Evolutionary conservation across 2,329 filamentous ascomycete species (phyloP).

Genomic region (Calonectria naviculata): DNA sequence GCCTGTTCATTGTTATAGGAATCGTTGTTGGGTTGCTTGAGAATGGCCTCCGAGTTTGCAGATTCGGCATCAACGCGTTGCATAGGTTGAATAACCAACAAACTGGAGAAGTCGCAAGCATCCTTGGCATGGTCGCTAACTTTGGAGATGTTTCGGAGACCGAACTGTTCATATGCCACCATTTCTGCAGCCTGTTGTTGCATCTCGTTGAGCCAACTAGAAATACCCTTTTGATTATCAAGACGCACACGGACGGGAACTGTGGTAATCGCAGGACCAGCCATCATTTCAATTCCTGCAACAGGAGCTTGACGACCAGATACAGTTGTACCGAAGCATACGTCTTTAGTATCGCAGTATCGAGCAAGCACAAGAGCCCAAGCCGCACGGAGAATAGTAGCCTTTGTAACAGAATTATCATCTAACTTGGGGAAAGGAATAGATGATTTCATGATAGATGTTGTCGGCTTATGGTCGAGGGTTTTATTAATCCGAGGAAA

Average conservation of each 20-base stretch:
- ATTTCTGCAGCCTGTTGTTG: constrained; percentile 29
- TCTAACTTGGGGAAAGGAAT: not conserved
- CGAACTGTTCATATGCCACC: constrained; percentile 23
- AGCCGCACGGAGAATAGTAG: constrained; percentile 6
- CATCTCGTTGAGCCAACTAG: constrained; percentile 47
- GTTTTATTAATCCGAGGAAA: not conserved
- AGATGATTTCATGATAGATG: not conserved
- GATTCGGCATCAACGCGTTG: not conserved
- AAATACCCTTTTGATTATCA: constrained; percentile 39
- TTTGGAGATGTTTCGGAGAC: constrained; percentile 31
- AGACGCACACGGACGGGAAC: constrained; percentile 34
- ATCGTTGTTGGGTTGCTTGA: constrained; percentile 16
- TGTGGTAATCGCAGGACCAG: constrained; percentile 46
- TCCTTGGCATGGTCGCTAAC: constrained; percentile 14
- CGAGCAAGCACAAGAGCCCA: constrained; percentile 10
- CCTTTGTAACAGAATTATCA: not conserved
- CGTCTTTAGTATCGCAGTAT: constrained; percentile 3
- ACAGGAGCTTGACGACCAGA: constrained; percentile 26
- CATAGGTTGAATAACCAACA: constrained; percentile 26
- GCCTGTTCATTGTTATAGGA: not conserved
- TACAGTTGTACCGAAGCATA: constrained; percentile 1
- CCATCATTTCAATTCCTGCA: constrained; percentile 29
- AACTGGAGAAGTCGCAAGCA: constrained; percentile 9
- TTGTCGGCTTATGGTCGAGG: not conserved
- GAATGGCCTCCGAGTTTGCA: not conserved